Conservation (phyloP, 306 rosid genomes). For the Medicago truncatula region DNA sequence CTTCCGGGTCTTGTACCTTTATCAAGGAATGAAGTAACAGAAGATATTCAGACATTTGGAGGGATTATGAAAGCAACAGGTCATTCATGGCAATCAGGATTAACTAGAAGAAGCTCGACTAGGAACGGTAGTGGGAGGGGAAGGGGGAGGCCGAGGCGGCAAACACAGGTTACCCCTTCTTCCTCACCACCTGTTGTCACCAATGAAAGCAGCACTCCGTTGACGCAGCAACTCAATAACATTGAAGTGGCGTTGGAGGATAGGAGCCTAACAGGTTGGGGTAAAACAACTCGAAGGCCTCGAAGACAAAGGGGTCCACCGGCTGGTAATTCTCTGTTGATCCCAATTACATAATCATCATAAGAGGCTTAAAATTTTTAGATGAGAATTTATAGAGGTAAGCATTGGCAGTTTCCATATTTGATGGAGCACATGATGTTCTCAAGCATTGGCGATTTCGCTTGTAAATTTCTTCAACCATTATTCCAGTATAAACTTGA, state of each 20-base stretch:
- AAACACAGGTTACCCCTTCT: slow-evolving; percentile 56
- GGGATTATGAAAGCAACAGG: slow-evolving; percentile 93
- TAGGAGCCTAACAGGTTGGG: slow-evolving; percentile 95
- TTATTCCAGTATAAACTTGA: slow-evolving; percentile 69
- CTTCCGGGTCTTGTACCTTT: slow-evolving; percentile 89
- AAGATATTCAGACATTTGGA: slow-evolving; percentile 95
- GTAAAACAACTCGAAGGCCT: slow-evolving; percentile 95
- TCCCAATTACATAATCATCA: slow-evolving; percentile 68
- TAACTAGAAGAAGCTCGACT: slow-evolving; percentile 77
- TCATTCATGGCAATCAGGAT: slow-evolving; percentile 82
- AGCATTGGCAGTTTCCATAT: slow-evolving; percentile 54
- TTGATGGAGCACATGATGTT: slow-evolving; percentile 53
- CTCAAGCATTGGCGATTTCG: slow-evolving; percentile 54
- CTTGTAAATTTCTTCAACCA: slow-evolving; percentile 77
- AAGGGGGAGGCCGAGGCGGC: slow-evolving; percentile 89
- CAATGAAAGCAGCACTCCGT: slow-evolving; percentile 55
- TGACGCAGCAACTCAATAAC: slow-evolving; percentile 66
- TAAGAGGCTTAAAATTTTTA: slow-evolving; percentile 61
- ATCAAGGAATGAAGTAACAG: slow-evolving; percentile 96
- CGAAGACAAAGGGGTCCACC: slow-evolving; percentile 91
- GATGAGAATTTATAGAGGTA: slow-evolving; percentile 65
- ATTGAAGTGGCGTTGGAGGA: slow-evolving; percentile 85
- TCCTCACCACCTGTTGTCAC: slow-evolving; percentile 51
- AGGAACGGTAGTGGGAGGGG: slow-evolving; percentile 83
- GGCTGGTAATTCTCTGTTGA: slow-evolving; percentile 67